Conservation (phyloP, 2,329 filamentous ascomycete species). For the Dactylellina leptospora region DNA sequence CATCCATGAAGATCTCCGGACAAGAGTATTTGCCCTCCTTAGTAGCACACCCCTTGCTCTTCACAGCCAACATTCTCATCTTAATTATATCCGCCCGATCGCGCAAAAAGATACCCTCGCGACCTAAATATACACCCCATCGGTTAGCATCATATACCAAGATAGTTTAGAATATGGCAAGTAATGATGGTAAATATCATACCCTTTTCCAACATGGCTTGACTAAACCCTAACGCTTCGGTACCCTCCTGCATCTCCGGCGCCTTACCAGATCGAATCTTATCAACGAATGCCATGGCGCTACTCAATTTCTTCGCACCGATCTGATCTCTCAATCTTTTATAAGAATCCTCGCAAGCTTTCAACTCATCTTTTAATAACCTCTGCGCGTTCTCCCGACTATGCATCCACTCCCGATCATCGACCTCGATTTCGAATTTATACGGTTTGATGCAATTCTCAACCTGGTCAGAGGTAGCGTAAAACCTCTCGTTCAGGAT, state of each 20-base stretch:
- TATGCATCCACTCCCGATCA: constrained; percentile 84
- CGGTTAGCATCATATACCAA: background rate
- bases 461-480: constrained; percentile 95
- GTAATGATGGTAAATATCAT: constrained; percentile 53
- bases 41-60: constrained; percentile 85
- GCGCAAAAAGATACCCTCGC: constrained; percentile 91
- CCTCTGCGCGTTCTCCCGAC: constrained; percentile 79
- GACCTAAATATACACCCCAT: constrained; percentile 67
- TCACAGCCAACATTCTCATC: constrained; percentile 86
- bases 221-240: constrained; percentile 80
- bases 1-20: constrained; percentile 96
- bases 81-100: constrained; percentile 89
- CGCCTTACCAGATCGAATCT: constrained; percentile 79
- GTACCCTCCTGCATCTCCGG: constrained; percentile 83
- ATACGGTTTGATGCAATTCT: constrained; percentile 99
- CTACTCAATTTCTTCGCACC: constrained; percentile 87
- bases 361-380: constrained; percentile 87
- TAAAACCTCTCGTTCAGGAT: constrained; percentile 96
- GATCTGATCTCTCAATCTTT: constrained; percentile 76
- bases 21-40: constrained; percentile 95
- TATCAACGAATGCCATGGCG: constrained; percentile 90
- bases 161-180: background rate
- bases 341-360: constrained; percentile 81
- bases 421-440: constrained; percentile 98
- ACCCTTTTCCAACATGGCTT: constrained; percentile 84